These are phyloP conservation scores for Tetragonia tetragonoides DNA, from an alignment of 148 eudicot species.

Conservation along the genomic window DNA sequence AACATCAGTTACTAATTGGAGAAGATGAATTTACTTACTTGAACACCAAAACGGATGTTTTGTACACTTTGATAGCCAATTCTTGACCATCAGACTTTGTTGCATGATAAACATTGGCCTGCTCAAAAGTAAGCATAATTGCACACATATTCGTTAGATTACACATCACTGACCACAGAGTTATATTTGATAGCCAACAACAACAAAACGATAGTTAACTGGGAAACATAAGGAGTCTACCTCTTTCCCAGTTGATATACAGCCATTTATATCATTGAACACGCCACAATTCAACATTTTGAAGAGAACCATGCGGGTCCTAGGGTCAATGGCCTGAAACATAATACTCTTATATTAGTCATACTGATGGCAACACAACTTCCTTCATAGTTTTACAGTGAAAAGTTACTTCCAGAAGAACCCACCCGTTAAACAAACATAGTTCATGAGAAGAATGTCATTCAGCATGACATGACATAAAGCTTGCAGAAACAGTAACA, in stretches of 20 bases:
- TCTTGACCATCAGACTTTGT: conserved; percentile 87
- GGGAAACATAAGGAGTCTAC: conserved; percentile 26
- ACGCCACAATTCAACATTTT: conserved; percentile 93
- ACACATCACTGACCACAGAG: background rate
- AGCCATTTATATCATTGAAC: conserved; percentile 87
- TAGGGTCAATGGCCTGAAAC: conserved; percentile 93
- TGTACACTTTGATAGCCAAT: conserved; percentile 89
- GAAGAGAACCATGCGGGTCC: conserved; percentile 95
- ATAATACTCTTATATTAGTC: background rate
- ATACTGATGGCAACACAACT: background rate
- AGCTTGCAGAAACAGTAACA: background rate
- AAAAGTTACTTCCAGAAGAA: conserved; percentile 2
- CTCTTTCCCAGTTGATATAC: conserved; percentile 98
- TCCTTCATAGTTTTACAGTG: background rate
- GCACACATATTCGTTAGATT: background rate
- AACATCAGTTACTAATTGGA: background rate
- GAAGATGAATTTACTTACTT: conserved; percentile 50
- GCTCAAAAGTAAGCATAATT: conserved; percentile 23
- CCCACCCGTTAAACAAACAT: too few relatives aligned
- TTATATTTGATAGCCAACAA: background rate
- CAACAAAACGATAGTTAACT: background rate
- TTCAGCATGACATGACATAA: background rate
- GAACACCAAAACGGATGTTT: conserved; percentile 92
- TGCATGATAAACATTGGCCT: conserved; percentile 99
- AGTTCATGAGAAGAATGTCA: background rate